phyloP scores from a whole-genome alignment of 2,329 filamentous ascomycete species.

The Calonectria ilicicola region DNA sequence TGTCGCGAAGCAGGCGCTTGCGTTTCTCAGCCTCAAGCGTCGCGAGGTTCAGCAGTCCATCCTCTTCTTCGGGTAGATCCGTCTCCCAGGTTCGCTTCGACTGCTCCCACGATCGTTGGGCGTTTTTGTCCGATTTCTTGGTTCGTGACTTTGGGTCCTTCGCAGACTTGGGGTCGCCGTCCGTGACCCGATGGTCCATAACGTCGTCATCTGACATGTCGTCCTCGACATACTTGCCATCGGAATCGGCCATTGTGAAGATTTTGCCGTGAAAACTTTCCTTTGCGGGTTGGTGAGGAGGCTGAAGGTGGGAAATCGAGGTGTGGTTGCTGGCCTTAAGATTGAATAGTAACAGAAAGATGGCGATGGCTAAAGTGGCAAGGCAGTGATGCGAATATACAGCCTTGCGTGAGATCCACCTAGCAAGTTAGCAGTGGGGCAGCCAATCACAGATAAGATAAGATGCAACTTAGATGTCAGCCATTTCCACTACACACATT shows the following conservation, averaged over 20 bases:
- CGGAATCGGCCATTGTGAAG: constrained; percentile 75
- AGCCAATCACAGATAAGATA: constrained; percentile 33
- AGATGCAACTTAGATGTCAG: not conserved
- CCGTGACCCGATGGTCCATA: constrained; percentile 59
- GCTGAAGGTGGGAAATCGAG: not conserved
- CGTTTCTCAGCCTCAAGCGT: constrained; percentile 87
- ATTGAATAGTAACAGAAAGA: constrained; percentile 14
- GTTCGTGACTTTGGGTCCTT: constrained; percentile 43
- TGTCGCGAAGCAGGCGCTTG: constrained; percentile 85
- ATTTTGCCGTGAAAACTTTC: not conserved
- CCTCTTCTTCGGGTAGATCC: constrained; percentile 76
- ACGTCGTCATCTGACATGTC: constrained; percentile 76
- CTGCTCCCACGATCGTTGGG: constrained; percentile 73
- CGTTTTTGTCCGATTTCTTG: constrained; percentile 50
- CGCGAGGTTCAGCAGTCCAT: constrained; percentile 83
- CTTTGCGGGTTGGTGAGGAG: not conserved
- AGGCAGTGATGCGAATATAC: constrained; percentile 37
- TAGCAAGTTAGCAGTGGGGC: not conserved
- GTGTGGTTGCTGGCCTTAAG: not conserved
- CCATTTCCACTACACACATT: no score
- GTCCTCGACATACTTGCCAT: constrained; percentile 76
- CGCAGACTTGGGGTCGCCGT: constrained; percentile 48
- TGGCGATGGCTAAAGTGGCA: constrained; percentile 37
- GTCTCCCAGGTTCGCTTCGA: constrained; percentile 78
- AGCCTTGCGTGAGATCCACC: constrained; percentile 42